phyloP scores from a whole-genome alignment of 768 basidiomycete genomes.

The Suillus alpinus region DNA sequence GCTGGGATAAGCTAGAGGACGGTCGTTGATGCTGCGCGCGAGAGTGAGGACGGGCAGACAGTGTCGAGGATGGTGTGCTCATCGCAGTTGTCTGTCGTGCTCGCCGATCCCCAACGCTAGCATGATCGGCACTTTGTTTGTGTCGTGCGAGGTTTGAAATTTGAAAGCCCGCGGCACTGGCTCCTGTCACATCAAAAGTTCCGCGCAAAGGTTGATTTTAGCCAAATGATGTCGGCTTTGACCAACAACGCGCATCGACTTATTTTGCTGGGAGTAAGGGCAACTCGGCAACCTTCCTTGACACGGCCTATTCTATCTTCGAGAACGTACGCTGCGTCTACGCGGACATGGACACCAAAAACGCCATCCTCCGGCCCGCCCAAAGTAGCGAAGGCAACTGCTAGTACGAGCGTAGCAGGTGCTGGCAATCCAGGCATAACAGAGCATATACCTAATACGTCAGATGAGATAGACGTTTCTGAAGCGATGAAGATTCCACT shows the following conservation, averaged over 20 bases:
- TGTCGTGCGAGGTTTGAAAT: neutral
- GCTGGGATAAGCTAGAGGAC: slow-evolving; percentile 36
- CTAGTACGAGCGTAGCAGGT: slow-evolving; percentile 28
- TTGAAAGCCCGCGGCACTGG: neutral
- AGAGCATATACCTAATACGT: slow-evolving; percentile 20
- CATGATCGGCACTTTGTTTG: neutral
- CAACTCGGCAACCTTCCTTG: slow-evolving; percentile 9
- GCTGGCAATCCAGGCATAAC: slow-evolving; percentile 18
- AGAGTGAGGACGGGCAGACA: slow-evolving; percentile 19
- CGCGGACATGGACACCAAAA: slow-evolving; percentile 25
- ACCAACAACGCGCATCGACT: slow-evolving; percentile 9
- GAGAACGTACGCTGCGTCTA: slow-evolving; percentile 19
- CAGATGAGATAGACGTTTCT: slow-evolving; percentile 14
- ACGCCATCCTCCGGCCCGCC: slow-evolving; percentile 16
- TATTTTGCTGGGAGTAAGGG: neutral
- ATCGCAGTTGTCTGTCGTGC: slow-evolving; percentile 9
- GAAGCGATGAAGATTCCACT: slow-evolving; percentile 14
- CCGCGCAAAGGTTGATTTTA: neutral
- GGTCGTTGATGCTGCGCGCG: slow-evolving; percentile 25
- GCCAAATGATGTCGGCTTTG: slow-evolving; percentile 17
- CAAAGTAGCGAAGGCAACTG: slow-evolving; percentile 25
- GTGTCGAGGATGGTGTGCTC: slow-evolving; percentile 17
- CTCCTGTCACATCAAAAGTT: neutral
- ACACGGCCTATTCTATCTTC: neutral
- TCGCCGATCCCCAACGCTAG: neutral